Conservation (phyloP, 257 asterid species). For the Nicotiana obtusifolia region DNA sequence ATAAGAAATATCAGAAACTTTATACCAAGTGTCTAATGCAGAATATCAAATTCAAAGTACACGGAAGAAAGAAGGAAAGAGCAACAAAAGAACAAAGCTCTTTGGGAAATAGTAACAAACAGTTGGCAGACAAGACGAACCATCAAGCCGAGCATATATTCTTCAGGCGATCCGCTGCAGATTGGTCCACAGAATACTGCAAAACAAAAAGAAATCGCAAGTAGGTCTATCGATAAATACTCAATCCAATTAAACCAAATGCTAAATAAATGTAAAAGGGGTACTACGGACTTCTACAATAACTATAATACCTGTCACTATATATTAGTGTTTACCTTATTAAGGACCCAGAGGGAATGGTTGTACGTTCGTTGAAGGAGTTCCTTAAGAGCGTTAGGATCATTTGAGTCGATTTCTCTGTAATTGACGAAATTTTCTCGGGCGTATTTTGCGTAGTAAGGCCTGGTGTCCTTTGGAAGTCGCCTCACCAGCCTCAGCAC, state of each 20-base stretch:
- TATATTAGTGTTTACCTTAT: slow-evolving; percentile 42
- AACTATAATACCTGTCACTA: background rate
- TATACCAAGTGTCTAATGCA: background rate
- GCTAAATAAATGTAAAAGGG: background rate
- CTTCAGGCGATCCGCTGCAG: slow-evolving; percentile 64
- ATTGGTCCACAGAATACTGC: slow-evolving; percentile 76
- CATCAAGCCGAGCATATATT: slow-evolving; percentile 44
- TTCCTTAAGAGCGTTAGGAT: slow-evolving; percentile 41
- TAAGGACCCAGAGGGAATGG: slow-evolving; percentile 81
- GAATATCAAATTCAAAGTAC: background rate
- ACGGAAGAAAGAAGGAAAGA: slow-evolving; percentile 10
- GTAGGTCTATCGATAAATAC: background rate
- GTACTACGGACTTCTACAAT: background rate
- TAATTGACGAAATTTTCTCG: slow-evolving; percentile 96
- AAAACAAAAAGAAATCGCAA: background rate
- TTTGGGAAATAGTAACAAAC: slow-evolving; percentile 46
- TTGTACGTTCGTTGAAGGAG: slow-evolving; percentile 70
- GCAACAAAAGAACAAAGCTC: slow-evolving; percentile 10
- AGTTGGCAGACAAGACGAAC: slow-evolving; percentile 23
- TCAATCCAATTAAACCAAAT: background rate
- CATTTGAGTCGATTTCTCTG: slow-evolving; percentile 59
- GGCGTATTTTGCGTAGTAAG: slow-evolving; percentile 79
- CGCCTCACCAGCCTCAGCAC: slow-evolving; percentile 81
- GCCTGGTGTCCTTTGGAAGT: slow-evolving; percentile 65
- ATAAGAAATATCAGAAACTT: background rate